These are phyloP conservation scores for Forsythia suspensa DNA, from an alignment of 257 asterid species.

Conservation along the genomic window DNA sequence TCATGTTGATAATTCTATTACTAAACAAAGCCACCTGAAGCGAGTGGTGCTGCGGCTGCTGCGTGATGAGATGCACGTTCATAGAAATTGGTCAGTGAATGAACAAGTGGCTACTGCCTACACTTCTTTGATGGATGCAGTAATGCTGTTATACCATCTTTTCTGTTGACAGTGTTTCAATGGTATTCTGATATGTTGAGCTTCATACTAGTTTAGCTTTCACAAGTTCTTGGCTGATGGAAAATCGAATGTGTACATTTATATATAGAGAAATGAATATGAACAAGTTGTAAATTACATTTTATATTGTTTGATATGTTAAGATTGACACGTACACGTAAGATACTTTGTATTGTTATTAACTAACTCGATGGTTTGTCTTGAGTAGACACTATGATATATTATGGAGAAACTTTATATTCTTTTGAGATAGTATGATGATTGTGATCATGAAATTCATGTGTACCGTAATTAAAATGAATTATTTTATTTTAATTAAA, in stretches of 20 bases:
- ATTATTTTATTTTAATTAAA: too few relatives aligned
- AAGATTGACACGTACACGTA: too few relatives aligned
- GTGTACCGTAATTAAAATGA: too few relatives aligned
- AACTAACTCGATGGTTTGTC: too few relatives aligned
- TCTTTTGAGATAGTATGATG: too few relatives aligned
- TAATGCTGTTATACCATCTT: background rate
- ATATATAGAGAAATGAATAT: too few relatives aligned
- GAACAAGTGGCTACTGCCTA: background rate
- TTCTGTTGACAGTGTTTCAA: background rate
- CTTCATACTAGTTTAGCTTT: background rate
- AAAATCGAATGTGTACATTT: background rate
- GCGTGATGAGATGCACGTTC: background rate
- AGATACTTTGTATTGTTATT: too few relatives aligned
- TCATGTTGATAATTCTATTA: constrained; percentile 51
- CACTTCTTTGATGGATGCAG: background rate
- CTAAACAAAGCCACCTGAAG: constrained; percentile 43
- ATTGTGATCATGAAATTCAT: too few relatives aligned
- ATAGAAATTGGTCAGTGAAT: background rate
- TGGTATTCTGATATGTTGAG: too few relatives aligned
- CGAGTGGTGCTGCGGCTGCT: constrained; percentile 14
- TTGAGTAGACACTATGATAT: too few relatives aligned
- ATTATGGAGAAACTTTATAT: too few relatives aligned
- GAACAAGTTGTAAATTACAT: background rate
- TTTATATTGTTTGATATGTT: too few relatives aligned
- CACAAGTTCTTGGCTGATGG: background rate